A percentile compares a stretch with the other conserved stretches of the same genome.
Evolutionary conservation across 805 yeast species (phyloP).

Genomic region (Tetrapisispora phaffii): DNA sequence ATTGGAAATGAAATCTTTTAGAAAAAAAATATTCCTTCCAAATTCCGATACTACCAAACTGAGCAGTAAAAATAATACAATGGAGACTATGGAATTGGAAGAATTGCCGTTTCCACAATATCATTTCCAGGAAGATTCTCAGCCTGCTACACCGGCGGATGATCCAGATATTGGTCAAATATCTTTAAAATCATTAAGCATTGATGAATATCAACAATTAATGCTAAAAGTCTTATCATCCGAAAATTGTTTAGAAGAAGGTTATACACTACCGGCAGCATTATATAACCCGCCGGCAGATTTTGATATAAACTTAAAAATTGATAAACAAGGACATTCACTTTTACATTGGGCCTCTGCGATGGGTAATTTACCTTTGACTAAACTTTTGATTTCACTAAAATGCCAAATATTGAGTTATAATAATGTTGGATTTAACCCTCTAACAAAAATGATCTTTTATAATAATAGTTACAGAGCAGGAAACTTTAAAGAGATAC

Average conservation of each 20-base stretch:
- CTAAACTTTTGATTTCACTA: slow-evolving; percentile 45
- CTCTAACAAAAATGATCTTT: slow-evolving; percentile 56
- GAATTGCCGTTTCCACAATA: not conserved
- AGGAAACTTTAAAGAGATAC: slow-evolving; percentile 46
- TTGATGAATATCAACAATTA: slow-evolving; percentile 22
- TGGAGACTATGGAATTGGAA: not conserved
- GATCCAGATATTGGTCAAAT: not conserved
- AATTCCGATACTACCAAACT: too few relatives aligned
- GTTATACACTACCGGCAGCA: slow-evolving; percentile 26
- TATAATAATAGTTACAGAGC: slow-evolving; percentile 66
- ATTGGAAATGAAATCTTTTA: not conserved
- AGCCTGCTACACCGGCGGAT: not conserved
- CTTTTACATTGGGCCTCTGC: slow-evolving; percentile 82
- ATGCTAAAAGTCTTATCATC: slow-evolving; percentile 24
- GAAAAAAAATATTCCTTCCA: not conserved
- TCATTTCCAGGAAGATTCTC: not conserved
- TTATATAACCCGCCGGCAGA: slow-evolving; percentile 49
- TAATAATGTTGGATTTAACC: slow-evolving; percentile 53
- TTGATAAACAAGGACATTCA: slow-evolving; percentile 74
- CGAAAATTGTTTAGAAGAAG: slow-evolving; percentile 24
- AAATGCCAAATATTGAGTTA: slow-evolving; percentile 50
- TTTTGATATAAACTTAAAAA: slow-evolving; percentile 53
- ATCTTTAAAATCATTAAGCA: not conserved
- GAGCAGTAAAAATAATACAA: not conserved
- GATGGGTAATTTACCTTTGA: slow-evolving; percentile 52